phyloP scores from a whole-genome alignment of 805 yeast genomes.

The Kuraishia ogatae region DNA sequence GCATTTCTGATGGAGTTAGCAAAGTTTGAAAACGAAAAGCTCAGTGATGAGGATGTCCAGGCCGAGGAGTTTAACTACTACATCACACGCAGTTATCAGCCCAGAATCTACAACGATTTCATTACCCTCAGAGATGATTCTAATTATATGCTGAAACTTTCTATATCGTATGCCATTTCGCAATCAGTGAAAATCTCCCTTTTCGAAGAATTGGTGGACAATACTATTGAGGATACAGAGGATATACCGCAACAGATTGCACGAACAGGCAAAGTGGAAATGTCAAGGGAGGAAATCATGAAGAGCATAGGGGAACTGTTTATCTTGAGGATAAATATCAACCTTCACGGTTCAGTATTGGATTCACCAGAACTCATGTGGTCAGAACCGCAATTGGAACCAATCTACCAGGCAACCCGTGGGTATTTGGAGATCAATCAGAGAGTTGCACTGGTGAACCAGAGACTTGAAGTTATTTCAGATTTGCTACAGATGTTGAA shows the following conservation, averaged over 20 bases:
- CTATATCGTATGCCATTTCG: conserved; percentile 92
- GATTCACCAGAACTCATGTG: conserved; percentile 98
- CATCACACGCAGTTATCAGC: conserved; percentile 89
- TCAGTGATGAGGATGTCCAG: conserved; percentile 87
- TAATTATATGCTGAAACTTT: conserved; percentile 85
- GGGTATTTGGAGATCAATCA: conserved; percentile 94
- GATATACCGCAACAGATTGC: conserved; percentile 97
- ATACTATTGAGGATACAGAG: conserved; percentile 94
- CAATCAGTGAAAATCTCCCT: conserved; percentile 93
- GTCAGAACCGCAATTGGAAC: conserved; percentile 97
- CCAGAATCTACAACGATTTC: conserved; percentile 91
- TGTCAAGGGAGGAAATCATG: conserved; percentile 94
- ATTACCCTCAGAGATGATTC: conserved; percentile 84
- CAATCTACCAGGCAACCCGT: conserved; percentile 93
- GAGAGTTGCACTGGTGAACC: conserved; percentile 82
- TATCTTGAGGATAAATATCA: conserved; percentile 75
- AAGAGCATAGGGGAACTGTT: conserved; percentile 94
- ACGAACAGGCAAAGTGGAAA: conserved; percentile 85
- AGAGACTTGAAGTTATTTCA: conserved; percentile 86
- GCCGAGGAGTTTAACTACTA: conserved; percentile 93
- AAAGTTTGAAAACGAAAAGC: conserved; percentile 85
- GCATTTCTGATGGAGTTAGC: conserved; percentile 79
- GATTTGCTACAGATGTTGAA: conserved; percentile 93
- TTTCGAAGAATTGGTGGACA: conserved; percentile 93
- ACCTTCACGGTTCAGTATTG: conserved; percentile 77